These are phyloP conservation scores for Solanum boliviense DNA, from an alignment of 257 asterid genomes.

Conservation along the genomic window DNA sequence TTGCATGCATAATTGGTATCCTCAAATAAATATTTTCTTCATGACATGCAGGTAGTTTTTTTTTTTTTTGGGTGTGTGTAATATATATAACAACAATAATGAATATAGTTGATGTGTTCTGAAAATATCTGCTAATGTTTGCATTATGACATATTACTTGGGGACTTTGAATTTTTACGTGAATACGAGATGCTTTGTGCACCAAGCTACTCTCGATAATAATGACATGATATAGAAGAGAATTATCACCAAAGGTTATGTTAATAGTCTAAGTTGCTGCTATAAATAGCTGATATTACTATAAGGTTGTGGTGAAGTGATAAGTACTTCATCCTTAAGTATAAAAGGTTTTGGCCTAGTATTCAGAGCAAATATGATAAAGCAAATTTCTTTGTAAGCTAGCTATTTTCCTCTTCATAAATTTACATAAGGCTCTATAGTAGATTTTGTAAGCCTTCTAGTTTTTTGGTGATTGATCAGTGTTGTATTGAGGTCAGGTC, in stretches of 20 bases:
- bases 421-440: too few species aligned
- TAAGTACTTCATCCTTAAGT: not conserved
- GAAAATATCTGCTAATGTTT: not conserved
- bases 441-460: too few species aligned
- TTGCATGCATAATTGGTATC: not conserved
- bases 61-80: not conserved
- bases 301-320: not conserved
- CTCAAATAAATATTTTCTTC: not conserved
- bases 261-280: not conserved
- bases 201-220: accelerated
- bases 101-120: not conserved
- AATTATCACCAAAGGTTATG: not conserved
- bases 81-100: not conserved
- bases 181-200: not conserved
- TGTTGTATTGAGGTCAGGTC: too few species aligned
- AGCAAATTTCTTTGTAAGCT: too few species aligned
- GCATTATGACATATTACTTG: not conserved
- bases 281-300: too few species aligned
- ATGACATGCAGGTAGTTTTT: not conserved
- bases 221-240: not conserved
- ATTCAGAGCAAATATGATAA: too few species aligned
- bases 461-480: too few species aligned
- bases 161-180: not conserved
- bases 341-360: accelerated
- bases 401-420: too few species aligned